phyloP scores from a whole-genome alignment of 2,329 filamentous ascomycete genomes.

The Fusarium nematophilum region DNA sequence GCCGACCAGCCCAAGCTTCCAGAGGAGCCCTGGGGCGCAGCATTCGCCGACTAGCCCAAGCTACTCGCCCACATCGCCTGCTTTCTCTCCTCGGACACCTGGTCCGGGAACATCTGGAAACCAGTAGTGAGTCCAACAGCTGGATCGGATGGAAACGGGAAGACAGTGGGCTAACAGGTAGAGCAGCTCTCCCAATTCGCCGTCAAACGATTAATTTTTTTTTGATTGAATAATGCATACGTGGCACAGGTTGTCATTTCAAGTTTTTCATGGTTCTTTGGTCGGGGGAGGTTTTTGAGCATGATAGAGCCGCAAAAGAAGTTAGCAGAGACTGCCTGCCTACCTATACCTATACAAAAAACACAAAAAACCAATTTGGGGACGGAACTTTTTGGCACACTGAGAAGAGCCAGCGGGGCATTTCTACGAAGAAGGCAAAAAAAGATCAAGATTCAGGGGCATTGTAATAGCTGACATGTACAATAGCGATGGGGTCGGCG shows the following conservation, averaged over 20 bases:
- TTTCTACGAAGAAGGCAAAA: conserved; percentile 8
- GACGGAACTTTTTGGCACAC: conserved; percentile 4
- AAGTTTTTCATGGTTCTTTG: conserved; percentile 38
- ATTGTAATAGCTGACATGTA: conserved; percentile 45
- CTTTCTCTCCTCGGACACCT: conserved; percentile 59
- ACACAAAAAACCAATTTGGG: conserved; percentile 31
- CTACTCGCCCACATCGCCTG: conserved; percentile 73
- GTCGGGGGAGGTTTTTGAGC: conserved; percentile 28
- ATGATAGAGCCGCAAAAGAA: conserved; percentile 46
- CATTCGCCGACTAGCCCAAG: conserved; percentile 75
- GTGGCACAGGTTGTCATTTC: conserved; percentile 48
- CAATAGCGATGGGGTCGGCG: conserved; percentile 35
- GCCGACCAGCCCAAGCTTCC: conserved; percentile 71
- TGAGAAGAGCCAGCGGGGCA: conserved; percentile 14
- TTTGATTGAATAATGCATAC: conserved; percentile 48
- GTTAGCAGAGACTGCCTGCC: conserved; percentile 23
- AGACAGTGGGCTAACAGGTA: conserved; percentile 40
- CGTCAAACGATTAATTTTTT: conserved; percentile 54
- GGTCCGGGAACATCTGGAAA: conserved; percentile 57
- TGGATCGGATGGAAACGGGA: background rate
- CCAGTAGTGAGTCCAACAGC: conserved; percentile 50
- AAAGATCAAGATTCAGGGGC: conserved; percentile 19
- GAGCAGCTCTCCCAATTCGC: conserved; percentile 57
- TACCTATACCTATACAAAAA: conserved; percentile 20
- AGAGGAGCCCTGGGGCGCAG: conserved; percentile 64